Base-by-base conservation (phyloP, 2,329 filamentous ascomycete genomes). In the Sporothrix sp. region DNA sequence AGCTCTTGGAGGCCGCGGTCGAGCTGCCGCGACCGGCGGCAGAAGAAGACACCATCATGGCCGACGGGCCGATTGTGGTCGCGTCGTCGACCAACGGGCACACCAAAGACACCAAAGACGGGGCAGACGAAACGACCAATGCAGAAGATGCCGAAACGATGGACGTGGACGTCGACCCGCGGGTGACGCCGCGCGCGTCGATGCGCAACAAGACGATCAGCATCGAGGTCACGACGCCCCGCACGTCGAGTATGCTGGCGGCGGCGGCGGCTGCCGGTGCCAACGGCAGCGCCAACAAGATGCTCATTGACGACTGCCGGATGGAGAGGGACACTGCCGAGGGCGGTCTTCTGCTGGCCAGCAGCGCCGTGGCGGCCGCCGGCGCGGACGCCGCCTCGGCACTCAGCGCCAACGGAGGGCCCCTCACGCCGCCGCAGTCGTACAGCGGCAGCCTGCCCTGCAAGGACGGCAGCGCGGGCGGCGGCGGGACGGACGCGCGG, bases 1-100 rank as follows among this genome's bases (percentile, higher is more conserved):
- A 72, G 44, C 76, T 91, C 57, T 69, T 93, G 7, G 83, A 88
- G 54, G 75, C 78, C 36, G 83, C 82, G 58, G 70, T 86, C 60
- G 80, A 75, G 66, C 68, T 67, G 56, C 76, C 67, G 62, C 68
- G 59, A 55, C 61, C 68, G 46, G 65, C 65, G 25, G 54, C 58
- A 4, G 58, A 28, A 11, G 43, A 45, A 18, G 43, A 45, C 7
- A 36, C 43, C 4, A n/a, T 36, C 30, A 45, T 45, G 43, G 71
- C 71, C 6, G 45, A 20, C 14, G 13, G 21, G 43, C 18, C 18
- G 32, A 45, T 45, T 36, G 43, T 45, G 2, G 43, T 45, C 28
- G 42, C 42, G 14, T 32, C 42, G 28, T 33, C 35, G 3, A 4
- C 14, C 71, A 75, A 58, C 23, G 59, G 52, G 23, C 58, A 54